phyloP scores from a whole-genome alignment of 1,284 basidiomycete species.

The Cryptococcus floricola region DNA sequence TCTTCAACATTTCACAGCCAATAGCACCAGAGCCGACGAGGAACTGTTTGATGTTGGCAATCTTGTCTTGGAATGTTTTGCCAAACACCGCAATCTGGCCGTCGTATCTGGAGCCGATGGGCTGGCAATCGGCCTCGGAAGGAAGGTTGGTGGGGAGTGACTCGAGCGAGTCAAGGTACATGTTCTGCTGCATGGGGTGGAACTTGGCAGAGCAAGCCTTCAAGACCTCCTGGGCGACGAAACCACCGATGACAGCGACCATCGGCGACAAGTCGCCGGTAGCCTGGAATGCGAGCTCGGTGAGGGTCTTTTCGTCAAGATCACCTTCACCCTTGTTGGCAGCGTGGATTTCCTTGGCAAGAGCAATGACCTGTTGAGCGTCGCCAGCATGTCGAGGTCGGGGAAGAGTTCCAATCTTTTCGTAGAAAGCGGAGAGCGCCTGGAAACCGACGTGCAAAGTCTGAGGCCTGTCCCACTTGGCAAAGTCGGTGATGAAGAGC shows the following conservation, averaged over 20 bases:
- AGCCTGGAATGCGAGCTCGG: constrained; percentile 88
- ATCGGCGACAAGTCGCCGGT: constrained; percentile 88
- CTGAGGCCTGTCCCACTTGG: constrained; percentile 91
- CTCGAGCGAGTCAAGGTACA: constrained; percentile 98
- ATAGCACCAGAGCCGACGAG: constrained; percentile 97
- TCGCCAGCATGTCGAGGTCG: constrained; percentile 80
- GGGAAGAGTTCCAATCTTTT: constrained; percentile 68
- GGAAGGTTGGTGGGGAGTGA: constrained; percentile 75
- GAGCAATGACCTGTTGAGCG: constrained; percentile 64
- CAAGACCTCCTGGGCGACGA: constrained; percentile 95
- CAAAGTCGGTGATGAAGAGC: constrained; percentile 92
- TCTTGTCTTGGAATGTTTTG: constrained; percentile 85
- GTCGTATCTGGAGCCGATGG: constrained; percentile 82
- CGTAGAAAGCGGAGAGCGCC: constrained; percentile 78
- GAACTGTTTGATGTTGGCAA: constrained; percentile 88
- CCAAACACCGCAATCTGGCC: constrained; percentile 96
- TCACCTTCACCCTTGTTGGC: constrained; percentile 58
- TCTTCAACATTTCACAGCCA: constrained; percentile 99
- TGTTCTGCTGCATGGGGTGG: constrained; percentile 89
- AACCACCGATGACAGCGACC: constrained; percentile 92
- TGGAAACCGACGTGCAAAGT: constrained; percentile 94
- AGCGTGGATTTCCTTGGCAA: constrained; percentile 69
- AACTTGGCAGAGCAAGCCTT: constrained; percentile 99
- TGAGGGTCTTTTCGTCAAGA: constrained; percentile 72
- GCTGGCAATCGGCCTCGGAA: constrained; percentile 80